These are phyloP conservation scores for Monosporascus sp. DNA, from an alignment of 2,329 filamentous ascomycete genomes.

Conservation along the genomic window DNA sequence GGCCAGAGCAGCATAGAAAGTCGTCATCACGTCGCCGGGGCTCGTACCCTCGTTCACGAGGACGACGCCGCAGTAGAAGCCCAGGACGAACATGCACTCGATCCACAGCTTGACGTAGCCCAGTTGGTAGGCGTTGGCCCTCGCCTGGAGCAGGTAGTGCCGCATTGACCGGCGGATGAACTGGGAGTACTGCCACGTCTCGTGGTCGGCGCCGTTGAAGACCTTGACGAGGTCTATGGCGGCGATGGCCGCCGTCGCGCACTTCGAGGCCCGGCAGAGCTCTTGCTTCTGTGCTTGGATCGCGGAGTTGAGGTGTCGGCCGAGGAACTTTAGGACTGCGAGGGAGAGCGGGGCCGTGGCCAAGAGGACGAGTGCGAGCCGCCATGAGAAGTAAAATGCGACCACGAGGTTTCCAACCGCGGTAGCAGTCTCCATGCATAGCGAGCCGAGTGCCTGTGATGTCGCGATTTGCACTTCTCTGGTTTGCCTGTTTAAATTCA, in stretches of 20 bases:
- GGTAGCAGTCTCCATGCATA: constrained; percentile 60
- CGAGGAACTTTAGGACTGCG: constrained; percentile 54
- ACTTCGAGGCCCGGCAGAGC: constrained; percentile 66
- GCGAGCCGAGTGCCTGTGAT: constrained; percentile 71
- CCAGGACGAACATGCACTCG: constrained; percentile 74
- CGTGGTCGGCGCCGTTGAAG: constrained; percentile 70
- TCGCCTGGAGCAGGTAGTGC: constrained; percentile 63
- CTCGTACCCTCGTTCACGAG: constrained; percentile 58
- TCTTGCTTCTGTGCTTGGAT: constrained; percentile 65
- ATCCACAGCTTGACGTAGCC: constrained; percentile 70
- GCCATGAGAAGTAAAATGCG: constrained; percentile 78
- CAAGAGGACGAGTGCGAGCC: constrained; percentile 73
- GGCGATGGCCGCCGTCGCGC: constrained; percentile 61
- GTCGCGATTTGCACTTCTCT: constrained; percentile 75
- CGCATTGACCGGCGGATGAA: constrained; percentile 53
- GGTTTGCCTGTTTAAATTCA: constrained; percentile 57
- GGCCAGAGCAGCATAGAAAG: constrained; percentile 77
- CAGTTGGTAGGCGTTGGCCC: constrained; percentile 65
- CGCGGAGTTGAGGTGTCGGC: constrained; percentile 55
- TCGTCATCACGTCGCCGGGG: constrained; percentile 68
- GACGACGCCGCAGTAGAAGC: constrained; percentile 80
- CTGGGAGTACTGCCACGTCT: constrained; percentile 59
- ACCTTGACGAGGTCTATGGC: constrained; percentile 84
- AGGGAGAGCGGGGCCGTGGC: constrained; percentile 66
- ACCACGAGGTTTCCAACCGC: constrained; percentile 61